Evolutionary conservation across 2,329 filamentous ascomycete genomes (phyloP), one percentile per base, ranked within the genome.

Genomic region (Sporothrix euskadiensis): DNA sequence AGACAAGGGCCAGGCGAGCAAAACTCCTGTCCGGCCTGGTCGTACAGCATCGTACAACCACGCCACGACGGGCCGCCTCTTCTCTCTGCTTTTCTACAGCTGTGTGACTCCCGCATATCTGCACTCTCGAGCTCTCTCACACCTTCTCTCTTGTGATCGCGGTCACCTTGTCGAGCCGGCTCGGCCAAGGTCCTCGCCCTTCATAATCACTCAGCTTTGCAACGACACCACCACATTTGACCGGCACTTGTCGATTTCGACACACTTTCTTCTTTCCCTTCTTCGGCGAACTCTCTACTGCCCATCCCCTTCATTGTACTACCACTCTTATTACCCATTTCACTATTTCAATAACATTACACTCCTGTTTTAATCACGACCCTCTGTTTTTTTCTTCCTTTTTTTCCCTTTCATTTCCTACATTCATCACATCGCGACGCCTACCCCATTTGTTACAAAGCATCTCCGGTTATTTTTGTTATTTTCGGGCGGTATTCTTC

Each of bases 331-430:
- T 61, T 44, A 70, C 69, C 52, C 63, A 73, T 52, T 72, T 74
- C 75, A 65, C 63, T 61, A 73, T 73, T 75, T 76, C 75, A 74
- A 71, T 56, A 71, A 32, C 69, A 78, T 75, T 78, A 78, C 75
- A 71, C 59, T 72, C 30, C 26, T 71, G 39, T 78, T 77, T 76
- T 79, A 78, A 78, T 78, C 77, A 77, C 57, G 57, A 73, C 74
- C 72, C 66, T 30, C 57, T 16, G 12, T n/a, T 19, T 49, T 19
- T 49, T 14, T 16, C n/a, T 63, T 5, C 30, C 59, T 66, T 54
- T 39, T 35, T 41, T 56, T 30, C 54, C 9, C 35, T 22, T n/a
- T 49, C n/a, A n/a, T n/a, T n/a, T n/a, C n/a, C 30, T 4, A 54
- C 22, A 32, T 59, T 57, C 6, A 57, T 3, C 59, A 49, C 63